Percentiles rank a stretch among this genome's conserved stretches.
These are phyloP conservation scores for Cryphonectria japonica DNA, from an alignment of 2,329 filamentous ascomycete species.

Conservation along the genomic window DNA sequence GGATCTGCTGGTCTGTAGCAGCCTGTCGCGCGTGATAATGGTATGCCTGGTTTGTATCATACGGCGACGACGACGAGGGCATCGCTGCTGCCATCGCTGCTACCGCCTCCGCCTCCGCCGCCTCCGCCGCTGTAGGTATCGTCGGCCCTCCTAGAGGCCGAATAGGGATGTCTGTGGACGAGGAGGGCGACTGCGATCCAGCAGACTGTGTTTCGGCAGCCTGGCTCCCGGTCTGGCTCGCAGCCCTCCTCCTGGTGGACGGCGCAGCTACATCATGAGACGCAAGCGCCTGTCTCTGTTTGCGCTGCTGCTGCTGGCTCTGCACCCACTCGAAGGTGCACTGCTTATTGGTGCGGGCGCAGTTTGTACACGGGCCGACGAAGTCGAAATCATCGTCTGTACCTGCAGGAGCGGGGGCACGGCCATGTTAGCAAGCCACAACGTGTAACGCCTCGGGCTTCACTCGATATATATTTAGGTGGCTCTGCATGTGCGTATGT, in stretches of 20 bases:
- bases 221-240: neutral
- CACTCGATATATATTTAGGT: neutral
- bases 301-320: constrained; percentile 25
- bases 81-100: neutral
- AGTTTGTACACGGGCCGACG: constrained; percentile 30
- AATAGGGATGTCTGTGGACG: constrained; percentile 15
- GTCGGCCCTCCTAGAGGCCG: constrained; percentile 19
- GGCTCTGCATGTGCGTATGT: neutral
- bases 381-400: constrained; percentile 20
- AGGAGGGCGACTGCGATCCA: constrained; percentile 9
- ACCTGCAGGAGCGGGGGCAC: constrained; percentile 7
- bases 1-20: constrained; percentile 15
- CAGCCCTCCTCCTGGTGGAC: neutral
- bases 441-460: neutral
- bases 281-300: constrained; percentile 21
- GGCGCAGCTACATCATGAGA: constrained; percentile 10
- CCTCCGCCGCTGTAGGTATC: neutral
- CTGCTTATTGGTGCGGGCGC: constrained; percentile 29
- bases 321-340: constrained; percentile 32
- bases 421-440: neutral
- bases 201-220: neutral
- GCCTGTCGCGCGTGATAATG: constrained; percentile 1
- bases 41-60: constrained; percentile 7
- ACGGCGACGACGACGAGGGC: neutral
- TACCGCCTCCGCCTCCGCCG: neutral